These are phyloP conservation scores for Elsinoe necatrix DNA, from an alignment of 2,329 filamentous ascomycete genomes.

Conservation along the genomic window DNA sequence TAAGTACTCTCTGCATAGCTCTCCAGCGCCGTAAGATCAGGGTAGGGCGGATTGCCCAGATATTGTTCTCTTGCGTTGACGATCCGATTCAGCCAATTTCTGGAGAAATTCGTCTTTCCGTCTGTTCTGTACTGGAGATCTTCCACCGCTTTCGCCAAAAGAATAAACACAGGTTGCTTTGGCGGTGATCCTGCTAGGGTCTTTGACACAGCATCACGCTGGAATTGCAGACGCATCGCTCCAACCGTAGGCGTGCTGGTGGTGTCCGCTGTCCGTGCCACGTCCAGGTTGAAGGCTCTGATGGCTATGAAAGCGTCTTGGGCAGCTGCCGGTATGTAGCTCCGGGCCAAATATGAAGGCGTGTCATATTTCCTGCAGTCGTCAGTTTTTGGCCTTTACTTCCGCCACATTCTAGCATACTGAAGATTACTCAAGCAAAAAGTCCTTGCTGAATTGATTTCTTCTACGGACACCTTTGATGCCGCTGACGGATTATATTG, in stretches of 20 bases:
- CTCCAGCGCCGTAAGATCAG: constrained; percentile 64
- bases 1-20: constrained; percentile 93
- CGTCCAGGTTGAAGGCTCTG: constrained; percentile 84
- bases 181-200: constrained; percentile 71
- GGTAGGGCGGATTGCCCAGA: constrained; percentile 74
- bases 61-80: constrained; percentile 74
- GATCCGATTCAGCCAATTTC: constrained; percentile 54
- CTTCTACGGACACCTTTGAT: constrained; percentile 25
- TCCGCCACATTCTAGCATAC: constrained; percentile 29
- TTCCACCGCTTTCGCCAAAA: constrained; percentile 65
- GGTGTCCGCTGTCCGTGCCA: constrained; percentile 80
- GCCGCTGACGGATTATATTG: constrained; percentile 4
- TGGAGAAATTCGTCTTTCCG: constrained; percentile 45
- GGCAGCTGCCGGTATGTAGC: constrained; percentile 68
- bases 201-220: constrained; percentile 74
- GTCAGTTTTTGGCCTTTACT: constrained; percentile 10
- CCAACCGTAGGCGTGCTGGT: constrained; percentile 84
- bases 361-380: constrained; percentile 69
- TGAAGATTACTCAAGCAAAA: constrained; percentile 53
- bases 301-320: constrained; percentile 83
- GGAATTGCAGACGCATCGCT: constrained; percentile 86
- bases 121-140: constrained; percentile 43
- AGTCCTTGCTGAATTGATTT: constrained; percentile 46
- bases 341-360: constrained; percentile 75
- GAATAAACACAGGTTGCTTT: constrained; percentile 81